Conservation (phyloP, 148 eudicot genomes). For the Amaranthus hypochondriacus region DNA sequence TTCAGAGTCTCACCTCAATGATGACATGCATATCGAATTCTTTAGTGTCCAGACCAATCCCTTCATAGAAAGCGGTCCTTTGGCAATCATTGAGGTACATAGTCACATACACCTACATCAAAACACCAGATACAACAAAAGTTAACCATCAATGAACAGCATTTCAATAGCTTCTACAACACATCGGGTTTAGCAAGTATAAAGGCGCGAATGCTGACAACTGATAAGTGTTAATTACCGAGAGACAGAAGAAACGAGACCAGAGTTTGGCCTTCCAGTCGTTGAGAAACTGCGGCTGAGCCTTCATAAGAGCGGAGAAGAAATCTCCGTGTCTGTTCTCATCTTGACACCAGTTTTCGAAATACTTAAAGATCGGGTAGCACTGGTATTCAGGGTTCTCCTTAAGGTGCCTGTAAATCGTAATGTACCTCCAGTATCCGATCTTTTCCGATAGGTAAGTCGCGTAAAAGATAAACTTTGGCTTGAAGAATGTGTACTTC, state of each 20-base stretch:
- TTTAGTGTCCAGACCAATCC: slow-evolving; percentile 87
- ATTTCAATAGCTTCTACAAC: neutral
- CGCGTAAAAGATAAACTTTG: slow-evolving; percentile 96
- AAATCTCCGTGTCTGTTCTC: slow-evolving; percentile 98
- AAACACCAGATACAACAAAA: neutral
- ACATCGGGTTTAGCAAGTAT: neutral
- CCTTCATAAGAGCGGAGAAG: slow-evolving; percentile 96
- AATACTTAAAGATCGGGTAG: slow-evolving; percentile 93
- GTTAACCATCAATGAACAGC: neutral
- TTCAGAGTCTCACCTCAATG: slow-evolving; percentile 64
- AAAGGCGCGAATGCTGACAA: neutral
- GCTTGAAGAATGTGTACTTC: slow-evolving; percentile 97
- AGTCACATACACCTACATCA: slow-evolving; percentile 83
- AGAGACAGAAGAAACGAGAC: slow-evolving; percentile 97
- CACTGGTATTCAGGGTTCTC: slow-evolving; percentile 81
- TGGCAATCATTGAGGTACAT: slow-evolving; percentile 98
- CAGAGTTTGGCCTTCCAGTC: slow-evolving; percentile 99
- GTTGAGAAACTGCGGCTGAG: slow-evolving; percentile 97
- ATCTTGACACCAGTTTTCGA: slow-evolving; percentile 99
- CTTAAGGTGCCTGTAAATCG: slow-evolving; percentile 95
- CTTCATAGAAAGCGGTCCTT: slow-evolving; percentile 91
- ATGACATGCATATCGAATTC: slow-evolving; percentile 98
- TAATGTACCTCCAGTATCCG: slow-evolving; percentile 99
- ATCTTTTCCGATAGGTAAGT: slow-evolving; percentile 95
- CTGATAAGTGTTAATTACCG: slow-evolving; percentile 40